Evolutionary conservation across 306 rosid species (phyloP).

Genomic region (Leucaena leucocephala): DNA sequence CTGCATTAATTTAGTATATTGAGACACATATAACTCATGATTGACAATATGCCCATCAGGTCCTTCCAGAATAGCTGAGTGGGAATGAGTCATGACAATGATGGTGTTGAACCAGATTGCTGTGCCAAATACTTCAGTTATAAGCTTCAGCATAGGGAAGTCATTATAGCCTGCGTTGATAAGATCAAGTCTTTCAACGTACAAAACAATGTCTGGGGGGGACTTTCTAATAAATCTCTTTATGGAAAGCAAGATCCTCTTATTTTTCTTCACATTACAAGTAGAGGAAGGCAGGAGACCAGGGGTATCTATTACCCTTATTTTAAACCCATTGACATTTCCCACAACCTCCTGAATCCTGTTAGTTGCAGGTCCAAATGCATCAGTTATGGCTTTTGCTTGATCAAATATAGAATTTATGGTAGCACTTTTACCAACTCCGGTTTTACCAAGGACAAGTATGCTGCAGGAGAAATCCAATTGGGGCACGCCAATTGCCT

Average conservation of each 20-base stretch:
- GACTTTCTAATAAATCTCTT: conserved; percentile 80
- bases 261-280: conserved; percentile 69
- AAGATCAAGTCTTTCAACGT: conserved; percentile 86
- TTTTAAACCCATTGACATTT: conserved; percentile 66
- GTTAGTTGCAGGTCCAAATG: conserved; percentile 91
- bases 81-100: conserved; percentile 89
- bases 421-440: conserved; percentile 99
- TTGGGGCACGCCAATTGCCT: conserved; percentile 58
- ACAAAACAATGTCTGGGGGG: conserved; percentile 92
- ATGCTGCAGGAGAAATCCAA: conserved; percentile 76
- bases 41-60: conserved; percentile 64
- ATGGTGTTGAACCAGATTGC: conserved; percentile 94
- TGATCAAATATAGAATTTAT: conserved; percentile 89
- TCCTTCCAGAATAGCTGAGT: conserved; percentile 83
- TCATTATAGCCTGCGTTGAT: conserved; percentile 53
- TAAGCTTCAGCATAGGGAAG: conserved; percentile 63
- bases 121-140: conserved; percentile 84
- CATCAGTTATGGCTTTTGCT: conserved; percentile 71
- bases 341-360: conserved; percentile 79
- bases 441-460: conserved; percentile 92
- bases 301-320: conserved; percentile 87
- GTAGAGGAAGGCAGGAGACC: conserved; percentile 74
- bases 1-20: conserved; percentile 65
- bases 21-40: conserved; percentile 69
- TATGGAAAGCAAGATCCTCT: conserved; percentile 74